Base-by-base conservation (phyloP, 2,329 filamentous ascomycete species). In the Colletotrichum sp. region DNA sequence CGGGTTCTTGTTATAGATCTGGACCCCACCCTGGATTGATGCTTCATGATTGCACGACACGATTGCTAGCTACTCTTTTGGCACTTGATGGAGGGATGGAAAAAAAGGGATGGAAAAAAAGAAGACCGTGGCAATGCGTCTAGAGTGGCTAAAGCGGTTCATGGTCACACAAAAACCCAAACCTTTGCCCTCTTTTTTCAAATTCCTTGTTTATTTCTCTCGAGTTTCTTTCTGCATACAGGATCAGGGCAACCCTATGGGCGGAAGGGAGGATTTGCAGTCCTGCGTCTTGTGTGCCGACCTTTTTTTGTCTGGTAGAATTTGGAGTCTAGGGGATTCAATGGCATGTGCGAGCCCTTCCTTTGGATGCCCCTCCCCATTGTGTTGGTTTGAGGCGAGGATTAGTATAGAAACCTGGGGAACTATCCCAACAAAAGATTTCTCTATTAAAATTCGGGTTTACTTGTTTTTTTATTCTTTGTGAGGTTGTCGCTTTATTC, bases 21-120 rank as follows among this genome's bases (percentile, higher is more conserved):
- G 67, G 36, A 71, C 52, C 44, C n/a, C 44, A 52, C n/a, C 71
- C 62, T 75, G 68, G 63, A 67, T 65, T 66, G 70, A 76, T 74
- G 74, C 74, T 74, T 76, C 74, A 74, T 76, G 74, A 76, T 76
- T 74, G 71, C 74, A 76, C 64, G 74, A 76, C 70, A 76, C 62
- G 75, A 75, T 52, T 52, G 44, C 44, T 52, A 52, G 44, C 52
- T 77, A 59, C 67, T 71, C 75, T 77, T 75, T 67, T 24, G 60
- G 66, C 71, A 52, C 44, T 52, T 65, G 72, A 62, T 75, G 55
- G 71, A 55, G 72, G 67, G n/a, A 52, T 52, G 44, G 44, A 52
- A 52, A 52, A 52, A 75, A 36, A 59, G 55, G 67, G n/a, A 52
- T 52, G 44, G 44, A 52, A 52, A 52, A 52, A 75, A 36, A 59